Conservation (phyloP, 225 moss, liverwort and hornwort species). For the Neckera pumila region DNA sequence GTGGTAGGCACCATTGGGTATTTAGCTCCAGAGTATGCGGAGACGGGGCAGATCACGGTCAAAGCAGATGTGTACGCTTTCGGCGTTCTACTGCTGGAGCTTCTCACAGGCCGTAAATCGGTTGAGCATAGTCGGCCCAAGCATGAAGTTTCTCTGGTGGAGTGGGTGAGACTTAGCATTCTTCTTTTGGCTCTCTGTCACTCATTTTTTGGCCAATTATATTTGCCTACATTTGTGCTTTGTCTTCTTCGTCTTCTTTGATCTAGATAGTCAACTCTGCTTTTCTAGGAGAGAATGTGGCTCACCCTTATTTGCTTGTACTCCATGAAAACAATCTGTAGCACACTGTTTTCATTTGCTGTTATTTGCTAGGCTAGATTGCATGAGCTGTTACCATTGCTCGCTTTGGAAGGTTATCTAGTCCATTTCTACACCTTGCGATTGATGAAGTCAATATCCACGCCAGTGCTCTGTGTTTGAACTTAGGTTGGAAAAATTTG, state of each 20-base stretch:
- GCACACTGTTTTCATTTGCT: neutral
- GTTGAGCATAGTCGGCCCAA: constrained; percentile 42
- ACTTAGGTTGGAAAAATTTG: neutral
- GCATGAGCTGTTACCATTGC: neutral
- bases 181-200: neutral
- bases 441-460: neutral
- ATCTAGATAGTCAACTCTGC: neutral
- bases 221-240: neutral
- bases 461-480: neutral
- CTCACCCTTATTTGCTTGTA: neutral
- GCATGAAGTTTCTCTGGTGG: constrained; percentile 42
- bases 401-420: neutral
- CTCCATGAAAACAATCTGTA: neutral
- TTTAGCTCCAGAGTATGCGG: constrained; percentile 73
- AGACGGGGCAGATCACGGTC: constrained; percentile 67
- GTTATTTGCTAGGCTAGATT: neutral
- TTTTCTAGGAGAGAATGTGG: neutral
- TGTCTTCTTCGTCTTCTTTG: neutral
- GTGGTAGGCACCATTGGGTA: constrained; percentile 68
- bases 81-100: constrained; percentile 72
- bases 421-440: neutral
- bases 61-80: constrained; percentile 79
- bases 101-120: constrained; percentile 71
- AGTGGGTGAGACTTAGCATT: constrained; percentile 42
- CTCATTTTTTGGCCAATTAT: neutral